Percentiles rank a stretch among this genome's conserved stretches.
These are phyloP conservation scores for Synchytrium microbalum DNA, from an alignment of 371 early-diverging fungal genomes.

Conservation along the genomic window DNA sequence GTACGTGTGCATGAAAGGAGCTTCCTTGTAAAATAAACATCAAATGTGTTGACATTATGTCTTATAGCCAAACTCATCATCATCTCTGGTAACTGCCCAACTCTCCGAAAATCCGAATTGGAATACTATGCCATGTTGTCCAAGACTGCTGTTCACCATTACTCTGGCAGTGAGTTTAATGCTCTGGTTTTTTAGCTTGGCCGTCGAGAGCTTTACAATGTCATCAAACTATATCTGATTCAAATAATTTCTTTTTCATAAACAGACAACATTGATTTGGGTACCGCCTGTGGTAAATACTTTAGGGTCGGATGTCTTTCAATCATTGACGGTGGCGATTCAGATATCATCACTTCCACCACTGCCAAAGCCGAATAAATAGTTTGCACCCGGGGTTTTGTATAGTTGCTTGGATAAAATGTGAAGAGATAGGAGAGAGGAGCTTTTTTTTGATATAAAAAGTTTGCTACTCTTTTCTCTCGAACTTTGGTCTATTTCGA, in stretches of 20 bases:
- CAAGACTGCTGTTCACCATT: conserved; percentile 99
- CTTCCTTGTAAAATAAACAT: not conserved
- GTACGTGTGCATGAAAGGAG: conserved; percentile 44
- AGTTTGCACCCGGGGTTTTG: no score
- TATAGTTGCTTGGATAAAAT: no score
- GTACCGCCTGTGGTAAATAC: conserved; percentile 99
- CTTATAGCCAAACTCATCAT: conserved; percentile 90
- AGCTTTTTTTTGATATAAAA: no score
- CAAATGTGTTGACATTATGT: conserved; percentile 6
- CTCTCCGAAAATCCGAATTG: conserved; percentile 97
- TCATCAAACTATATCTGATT: not conserved
- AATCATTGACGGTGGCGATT: conserved; percentile 97
- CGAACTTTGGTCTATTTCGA: no score
- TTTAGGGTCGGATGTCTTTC: conserved; percentile 94
- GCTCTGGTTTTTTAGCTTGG: not conserved
- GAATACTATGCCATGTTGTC: conserved; percentile 99
- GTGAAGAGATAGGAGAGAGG: no score
- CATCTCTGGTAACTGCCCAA: conserved; percentile 97
- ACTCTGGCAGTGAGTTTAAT: conserved; percentile 66
- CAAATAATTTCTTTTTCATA: not conserved
- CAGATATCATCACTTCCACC: conserved; percentile 67
- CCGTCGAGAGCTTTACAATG: conserved; percentile 10
- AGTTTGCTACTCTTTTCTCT: no score
- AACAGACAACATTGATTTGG: conserved; percentile 93
- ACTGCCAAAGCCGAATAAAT: no score